These are phyloP conservation scores for Aspergillus sclerotiicarbonarius DNA, from an alignment of 495 filamentous ascomycete species.

Conservation along the genomic window DNA sequence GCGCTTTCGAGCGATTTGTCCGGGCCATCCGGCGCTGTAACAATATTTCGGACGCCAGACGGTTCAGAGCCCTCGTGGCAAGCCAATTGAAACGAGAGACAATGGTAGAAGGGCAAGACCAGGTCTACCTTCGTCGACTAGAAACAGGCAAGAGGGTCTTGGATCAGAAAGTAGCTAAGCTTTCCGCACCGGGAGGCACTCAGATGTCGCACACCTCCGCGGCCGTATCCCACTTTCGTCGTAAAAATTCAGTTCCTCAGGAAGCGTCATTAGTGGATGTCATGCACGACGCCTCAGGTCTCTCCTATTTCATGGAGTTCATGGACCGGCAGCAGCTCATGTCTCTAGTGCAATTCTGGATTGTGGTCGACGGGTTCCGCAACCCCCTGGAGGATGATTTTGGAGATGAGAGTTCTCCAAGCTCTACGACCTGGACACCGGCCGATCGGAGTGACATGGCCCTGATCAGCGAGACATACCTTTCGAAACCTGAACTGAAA, in stretches of 20 bases:
- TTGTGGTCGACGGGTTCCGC: constrained; percentile 96
- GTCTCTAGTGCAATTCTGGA: constrained; percentile 94
- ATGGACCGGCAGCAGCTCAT: constrained; percentile 92
- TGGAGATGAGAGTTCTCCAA: constrained; percentile 63
- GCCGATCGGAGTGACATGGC: constrained; percentile 83
- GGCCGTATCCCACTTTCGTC: constrained; percentile 35
- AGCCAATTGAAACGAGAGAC: constrained; percentile 87
- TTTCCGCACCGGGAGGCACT: constrained; percentile 63
- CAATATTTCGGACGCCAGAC: constrained; percentile 89
- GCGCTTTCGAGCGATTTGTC: constrained; percentile 92
- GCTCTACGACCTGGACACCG: constrained; percentile 72
- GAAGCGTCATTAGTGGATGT: constrained; percentile 76
- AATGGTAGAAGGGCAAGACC: constrained; percentile 74
- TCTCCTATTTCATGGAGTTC: constrained; percentile 99
- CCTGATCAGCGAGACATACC: constrained; percentile 86
- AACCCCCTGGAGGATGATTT: constrained; percentile 91
- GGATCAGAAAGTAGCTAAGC: constrained; percentile 82
- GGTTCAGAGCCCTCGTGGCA: constrained; percentile 88
- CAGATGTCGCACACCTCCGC: constrained; percentile 35
- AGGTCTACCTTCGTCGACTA: constrained; percentile 78
- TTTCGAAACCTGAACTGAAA: constrained; percentile 77
- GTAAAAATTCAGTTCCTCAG: constrained; percentile 52
- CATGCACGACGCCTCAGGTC: constrained; percentile 79
- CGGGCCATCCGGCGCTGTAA: constrained; percentile 83
- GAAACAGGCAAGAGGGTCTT: constrained; percentile 88